A percentile compares a stretch with the other conserved stretches of the same genome.
phyloP scores from a whole-genome alignment of 139 green algal species.

The Axilococcus clingmanii region DNA sequence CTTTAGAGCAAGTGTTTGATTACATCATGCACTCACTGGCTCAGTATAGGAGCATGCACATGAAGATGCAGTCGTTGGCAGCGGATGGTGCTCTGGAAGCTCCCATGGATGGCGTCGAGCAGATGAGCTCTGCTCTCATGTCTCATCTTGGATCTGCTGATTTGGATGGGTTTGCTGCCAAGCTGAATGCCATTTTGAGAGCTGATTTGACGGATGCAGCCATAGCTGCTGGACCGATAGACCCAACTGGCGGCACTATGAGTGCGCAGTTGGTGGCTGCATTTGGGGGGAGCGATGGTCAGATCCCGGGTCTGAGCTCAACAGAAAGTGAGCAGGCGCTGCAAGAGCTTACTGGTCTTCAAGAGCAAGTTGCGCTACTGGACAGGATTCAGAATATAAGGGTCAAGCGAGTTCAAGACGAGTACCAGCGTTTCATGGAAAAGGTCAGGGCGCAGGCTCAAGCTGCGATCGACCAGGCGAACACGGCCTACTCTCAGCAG shows the following conservation, averaged over 20 bases:
- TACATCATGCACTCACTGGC: slow-evolving; percentile 66
- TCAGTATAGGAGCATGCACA: slow-evolving; percentile 53
- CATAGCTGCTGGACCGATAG: slow-evolving; percentile 30
- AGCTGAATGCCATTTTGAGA: slow-evolving; percentile 48
- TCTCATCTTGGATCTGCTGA: too few relatives aligned
- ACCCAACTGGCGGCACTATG: slow-evolving; percentile 9
- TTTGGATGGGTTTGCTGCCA: slow-evolving; percentile 55
- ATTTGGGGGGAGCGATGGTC: too few relatives aligned
- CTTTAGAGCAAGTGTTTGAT: slow-evolving; percentile 72
- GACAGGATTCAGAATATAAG: slow-evolving; percentile 62
- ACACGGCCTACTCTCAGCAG: slow-evolving; percentile 54
- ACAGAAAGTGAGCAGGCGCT: slow-evolving; percentile 25
- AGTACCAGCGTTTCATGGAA: slow-evolving; percentile 84
- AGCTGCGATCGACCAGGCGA: slow-evolving; percentile 68
- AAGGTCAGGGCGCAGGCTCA: slow-evolving; percentile 63
- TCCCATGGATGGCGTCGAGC: slow-evolving; percentile 2
- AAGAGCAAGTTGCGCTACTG: slow-evolving; percentile 65
- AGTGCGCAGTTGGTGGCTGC: neutral
- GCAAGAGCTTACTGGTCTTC: slow-evolving; percentile 28
- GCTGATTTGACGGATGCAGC: slow-evolving; percentile 45
- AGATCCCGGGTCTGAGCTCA: too few relatives aligned
- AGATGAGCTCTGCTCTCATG: too few relatives aligned
- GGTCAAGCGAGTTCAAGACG: slow-evolving; percentile 64
- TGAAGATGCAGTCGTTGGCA: slow-evolving; percentile 26
- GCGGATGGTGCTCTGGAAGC: slow-evolving; percentile 21